These are phyloP conservation scores for Setomelanomma holmii DNA, from an alignment of 2,329 filamentous ascomycete species.

Conservation along the genomic window DNA sequence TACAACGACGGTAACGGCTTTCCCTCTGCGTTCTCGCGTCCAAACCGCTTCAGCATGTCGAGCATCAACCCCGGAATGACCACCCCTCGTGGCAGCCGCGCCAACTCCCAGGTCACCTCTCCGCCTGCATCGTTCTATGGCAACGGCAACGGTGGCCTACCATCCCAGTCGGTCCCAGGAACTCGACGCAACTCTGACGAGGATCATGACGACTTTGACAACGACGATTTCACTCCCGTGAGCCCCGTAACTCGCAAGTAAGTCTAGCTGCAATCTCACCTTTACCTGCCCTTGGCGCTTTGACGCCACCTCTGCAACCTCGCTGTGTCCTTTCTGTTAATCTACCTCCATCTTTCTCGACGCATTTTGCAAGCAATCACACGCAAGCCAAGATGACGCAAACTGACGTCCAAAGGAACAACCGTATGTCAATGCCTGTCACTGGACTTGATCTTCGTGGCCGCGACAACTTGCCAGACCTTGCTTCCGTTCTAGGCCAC, in stretches of 20 bases:
- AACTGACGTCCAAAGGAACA: constrained; percentile 63
- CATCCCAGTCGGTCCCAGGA: constrained; percentile 84
- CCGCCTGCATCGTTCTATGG: constrained; percentile 64
- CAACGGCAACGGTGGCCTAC: constrained; percentile 68
- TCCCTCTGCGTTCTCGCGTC: constrained; percentile 79
- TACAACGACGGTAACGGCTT: constrained; percentile 82
- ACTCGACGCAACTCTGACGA: constrained; percentile 88
- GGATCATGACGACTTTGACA: constrained; percentile 83
- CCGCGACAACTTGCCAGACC: constrained; percentile 58
- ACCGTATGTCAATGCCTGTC: constrained; percentile 94
- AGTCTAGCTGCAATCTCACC: constrained; percentile 23
- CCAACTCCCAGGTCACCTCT: constrained; percentile 81
- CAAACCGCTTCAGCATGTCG: constrained; percentile 87
- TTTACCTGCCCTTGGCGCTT: constrained; percentile 8
- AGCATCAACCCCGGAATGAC: constrained; percentile 71
- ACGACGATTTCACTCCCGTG: constrained; percentile 64
- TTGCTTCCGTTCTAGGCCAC: constrained; percentile 69
- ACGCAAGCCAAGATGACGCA: not conserved
- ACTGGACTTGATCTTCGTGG: constrained; percentile 72
- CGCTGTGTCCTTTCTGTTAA: too few relatives aligned
- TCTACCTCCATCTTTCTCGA: constrained; percentile 2
- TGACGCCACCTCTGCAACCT: not conserved
- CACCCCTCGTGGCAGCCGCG: constrained; percentile 74
- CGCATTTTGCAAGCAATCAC: constrained; percentile 19
- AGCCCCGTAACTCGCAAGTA: constrained; percentile 47